phyloP scores from a whole-genome alignment of 305 asterid genomes.

The Coffea humblotiana region DNA sequence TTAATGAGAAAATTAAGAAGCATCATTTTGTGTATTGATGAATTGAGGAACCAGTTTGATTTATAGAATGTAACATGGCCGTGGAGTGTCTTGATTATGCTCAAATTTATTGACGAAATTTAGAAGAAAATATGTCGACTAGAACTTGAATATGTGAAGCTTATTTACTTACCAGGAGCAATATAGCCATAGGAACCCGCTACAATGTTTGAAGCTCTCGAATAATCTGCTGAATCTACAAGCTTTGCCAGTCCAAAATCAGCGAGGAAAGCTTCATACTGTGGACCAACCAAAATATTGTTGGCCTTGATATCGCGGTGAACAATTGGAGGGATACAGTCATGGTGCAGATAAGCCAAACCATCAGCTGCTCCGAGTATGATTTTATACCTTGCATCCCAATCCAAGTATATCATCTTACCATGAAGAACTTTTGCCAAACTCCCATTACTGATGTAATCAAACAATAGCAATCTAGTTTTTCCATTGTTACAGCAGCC shows the following conservation, averaged over 20 bases:
- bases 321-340: conserved; percentile 68
- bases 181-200: conserved; percentile 79
- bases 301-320: conserved; percentile 71
- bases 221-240: conserved; percentile 43
- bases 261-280: conserved; percentile 64
- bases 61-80: neutral
- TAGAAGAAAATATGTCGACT: neutral
- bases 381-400: conserved; percentile 71
- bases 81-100: neutral
- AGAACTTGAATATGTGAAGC: conserved; percentile 2
- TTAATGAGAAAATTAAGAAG: too few species aligned
- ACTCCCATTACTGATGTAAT: conserved; percentile 68
- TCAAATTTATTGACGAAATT: neutral
- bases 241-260: conserved; percentile 79
- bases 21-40: too few species aligned
- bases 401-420: conserved; percentile 44
- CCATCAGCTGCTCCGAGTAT: conserved; percentile 71
- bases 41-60: neutral
- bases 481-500: conserved; percentile 69
- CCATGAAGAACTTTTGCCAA: conserved; percentile 57
- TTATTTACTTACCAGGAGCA: conserved; percentile 60
- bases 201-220: conserved; percentile 44
- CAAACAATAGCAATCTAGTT: conserved; percentile 62
- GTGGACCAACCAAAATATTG: conserved; percentile 64
- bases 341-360: conserved; percentile 73